Conservation (phyloP, 1,284 basidiomycete species). For the Xanthoconium separans region DNA sequence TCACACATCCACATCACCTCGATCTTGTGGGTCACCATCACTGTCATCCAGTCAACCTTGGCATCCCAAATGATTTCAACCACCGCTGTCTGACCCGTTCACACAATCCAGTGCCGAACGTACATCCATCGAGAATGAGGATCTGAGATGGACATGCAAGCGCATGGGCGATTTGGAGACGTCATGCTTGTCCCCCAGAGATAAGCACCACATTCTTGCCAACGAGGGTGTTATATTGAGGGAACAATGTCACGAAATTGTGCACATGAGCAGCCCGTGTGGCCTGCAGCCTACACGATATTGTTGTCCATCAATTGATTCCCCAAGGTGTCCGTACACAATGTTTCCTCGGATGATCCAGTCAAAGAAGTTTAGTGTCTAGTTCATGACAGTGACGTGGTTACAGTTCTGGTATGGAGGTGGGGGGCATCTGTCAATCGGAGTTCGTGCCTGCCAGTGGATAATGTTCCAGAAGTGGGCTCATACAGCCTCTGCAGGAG, state of each 20-base stretch:
- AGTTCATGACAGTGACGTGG: conserved; percentile 84
- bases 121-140: conserved; percentile 94
- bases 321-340: conserved; percentile 60
- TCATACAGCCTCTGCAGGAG: conserved; percentile 87
- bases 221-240: conserved; percentile 84
- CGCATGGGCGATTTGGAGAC: conserved; percentile 89
- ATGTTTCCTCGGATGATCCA: conserved; percentile 85
- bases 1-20: conserved; percentile 92
- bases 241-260: conserved; percentile 80
- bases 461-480: conserved; percentile 63
- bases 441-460: conserved; percentile 54
- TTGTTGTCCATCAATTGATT: conserved; percentile 46
- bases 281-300: conserved; percentile 67
- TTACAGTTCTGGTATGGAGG: conserved; percentile 83
- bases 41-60: conserved; percentile 71
- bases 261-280: conserved; percentile 79
- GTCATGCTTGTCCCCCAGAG: conserved; percentile 90
- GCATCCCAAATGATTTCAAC: conserved; percentile 73
- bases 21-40: conserved; percentile 94
- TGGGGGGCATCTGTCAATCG: conserved; percentile 61
- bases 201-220: conserved; percentile 88
- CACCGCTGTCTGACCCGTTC: conserved; percentile 78
- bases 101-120: conserved; percentile 84
- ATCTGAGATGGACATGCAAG: conserved; percentile 70
- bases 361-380: conserved; percentile 86